Percentiles rank a stretch among this genome's conserved stretches.
Conservation (phyloP, 1,284 basidiomycete genomes). For the Pseudozyma pruni region DNA sequence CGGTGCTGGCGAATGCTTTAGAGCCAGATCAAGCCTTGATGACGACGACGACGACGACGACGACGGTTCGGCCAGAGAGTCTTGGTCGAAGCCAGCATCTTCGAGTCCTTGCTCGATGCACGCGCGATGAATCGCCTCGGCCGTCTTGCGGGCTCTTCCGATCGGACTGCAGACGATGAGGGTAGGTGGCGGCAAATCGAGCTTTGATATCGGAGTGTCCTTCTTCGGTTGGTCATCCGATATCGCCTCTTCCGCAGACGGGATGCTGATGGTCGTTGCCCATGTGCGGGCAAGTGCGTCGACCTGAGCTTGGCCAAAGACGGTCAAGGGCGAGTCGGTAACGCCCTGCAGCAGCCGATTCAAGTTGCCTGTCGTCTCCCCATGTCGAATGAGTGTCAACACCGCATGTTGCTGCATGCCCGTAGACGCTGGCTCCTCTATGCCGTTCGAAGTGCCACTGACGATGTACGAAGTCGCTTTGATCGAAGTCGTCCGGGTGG, state of each 20-base stretch:
- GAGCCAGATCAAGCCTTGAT: neutral
- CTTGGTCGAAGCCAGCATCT: neutral
- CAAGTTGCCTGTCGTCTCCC: slow-evolving; percentile 61
- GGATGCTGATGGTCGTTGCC: slow-evolving; percentile 9
- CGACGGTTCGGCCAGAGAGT: no score
- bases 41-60: no score
- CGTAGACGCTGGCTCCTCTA: neutral
- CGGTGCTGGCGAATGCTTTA: neutral
- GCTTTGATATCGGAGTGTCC: slow-evolving; percentile 1
- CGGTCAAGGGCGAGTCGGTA: slow-evolving; percentile 58
- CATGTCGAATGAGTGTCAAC: slow-evolving; percentile 61
- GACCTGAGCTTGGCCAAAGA: slow-evolving; percentile 55
- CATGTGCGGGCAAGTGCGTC: slow-evolving; percentile 38
- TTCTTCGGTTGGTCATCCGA: neutral
- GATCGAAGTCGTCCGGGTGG: no score
- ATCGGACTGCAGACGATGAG: slow-evolving; percentile 56
- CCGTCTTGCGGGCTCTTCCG: slow-evolving; percentile 52
- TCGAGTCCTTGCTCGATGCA: slow-evolving; percentile 11
- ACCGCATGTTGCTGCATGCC: slow-evolving; percentile 38
- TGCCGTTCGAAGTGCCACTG: no score
- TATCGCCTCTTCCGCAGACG: neutral
- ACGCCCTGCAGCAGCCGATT: slow-evolving; percentile 61
- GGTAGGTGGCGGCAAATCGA: slow-evolving; percentile 42
- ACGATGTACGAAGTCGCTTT: no score
- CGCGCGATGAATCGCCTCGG: slow-evolving; percentile 39